Evolutionary conservation across 169 alveolate genomes (phyloP).

Genomic region (Theileria sp.): DNA sequence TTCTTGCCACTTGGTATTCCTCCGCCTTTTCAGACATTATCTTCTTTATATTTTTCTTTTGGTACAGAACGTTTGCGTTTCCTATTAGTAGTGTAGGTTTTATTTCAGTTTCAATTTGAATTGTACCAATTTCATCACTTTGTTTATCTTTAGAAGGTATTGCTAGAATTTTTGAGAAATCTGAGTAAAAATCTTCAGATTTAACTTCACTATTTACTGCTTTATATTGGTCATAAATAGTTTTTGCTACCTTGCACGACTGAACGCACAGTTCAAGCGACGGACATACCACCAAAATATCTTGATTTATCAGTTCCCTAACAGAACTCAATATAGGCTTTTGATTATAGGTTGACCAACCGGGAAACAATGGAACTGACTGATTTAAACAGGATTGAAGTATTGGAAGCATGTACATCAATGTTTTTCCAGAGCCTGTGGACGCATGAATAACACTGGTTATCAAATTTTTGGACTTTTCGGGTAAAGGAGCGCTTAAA

Average conservation of each 20-base stretch:
- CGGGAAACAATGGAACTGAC: not conserved
- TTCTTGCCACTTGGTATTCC: constrained; percentile 14
- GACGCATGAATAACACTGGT: constrained; percentile 43
- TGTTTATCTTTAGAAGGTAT: not conserved
- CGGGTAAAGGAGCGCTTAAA: not conserved
- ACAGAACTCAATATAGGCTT: constrained; percentile 8
- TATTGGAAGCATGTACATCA: constrained; percentile 46
- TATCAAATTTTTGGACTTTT: constrained; percentile 1
- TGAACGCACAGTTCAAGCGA: constrained; percentile 56
- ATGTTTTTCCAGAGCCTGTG: constrained; percentile 61
- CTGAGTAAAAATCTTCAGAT: constrained; percentile 18
- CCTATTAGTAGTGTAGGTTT: constrained; percentile 51
- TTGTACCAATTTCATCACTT: not conserved
- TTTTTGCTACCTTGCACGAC: constrained; percentile 38
- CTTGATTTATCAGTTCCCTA: constrained; percentile 16
- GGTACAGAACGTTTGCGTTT: constrained; percentile 44
- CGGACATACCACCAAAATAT: constrained; percentile 33
- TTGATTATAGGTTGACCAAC: not conserved
- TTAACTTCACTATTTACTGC: not conserved
- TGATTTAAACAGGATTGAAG: constrained; percentile 11
- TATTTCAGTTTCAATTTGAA: constrained; percentile 14
- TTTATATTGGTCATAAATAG: constrained; percentile 16
- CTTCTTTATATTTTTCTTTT: constrained; percentile 31
- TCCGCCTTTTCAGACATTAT: constrained; percentile 10
- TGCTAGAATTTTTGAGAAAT: constrained; percentile 25